Evolutionary conservation across 805 yeast genomes (phyloP).

Genomic region (Myxozyma melibiosi): DNA sequence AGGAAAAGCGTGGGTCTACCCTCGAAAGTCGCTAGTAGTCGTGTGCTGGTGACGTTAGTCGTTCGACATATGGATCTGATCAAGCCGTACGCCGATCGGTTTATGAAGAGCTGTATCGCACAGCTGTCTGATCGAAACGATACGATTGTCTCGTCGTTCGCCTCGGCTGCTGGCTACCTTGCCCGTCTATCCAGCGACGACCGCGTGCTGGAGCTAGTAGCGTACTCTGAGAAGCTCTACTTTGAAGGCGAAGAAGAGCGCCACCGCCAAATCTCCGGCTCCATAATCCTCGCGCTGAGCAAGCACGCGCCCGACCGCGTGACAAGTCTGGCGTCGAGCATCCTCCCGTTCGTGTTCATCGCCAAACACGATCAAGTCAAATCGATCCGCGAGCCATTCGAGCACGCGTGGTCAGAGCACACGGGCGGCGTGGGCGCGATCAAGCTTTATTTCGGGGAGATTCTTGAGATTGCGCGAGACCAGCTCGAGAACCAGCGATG

Average conservation of each 20-base stretch:
- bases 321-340: conserved; percentile 59
- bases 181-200: conserved; percentile 62
- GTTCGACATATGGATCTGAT: conserved; percentile 54
- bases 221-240: conserved; percentile 55
- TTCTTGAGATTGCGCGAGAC: conserved; percentile 53
- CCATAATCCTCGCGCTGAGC: conserved; percentile 55
- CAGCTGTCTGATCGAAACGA: conserved; percentile 73
- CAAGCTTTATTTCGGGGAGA: conserved; percentile 69
- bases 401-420: conserved; percentile 75
- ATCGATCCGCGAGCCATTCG: conserved; percentile 53
- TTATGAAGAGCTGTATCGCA: conserved; percentile 58
- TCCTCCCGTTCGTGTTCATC: conserved; percentile 76
- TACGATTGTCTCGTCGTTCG: conserved; percentile 72
- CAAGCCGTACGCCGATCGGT: conserved; percentile 59
- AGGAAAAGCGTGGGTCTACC: conserved; percentile 83
- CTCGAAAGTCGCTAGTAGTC: conserved; percentile 82
- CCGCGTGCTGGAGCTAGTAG: conserved; percentile 56
- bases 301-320: conserved; percentile 71
- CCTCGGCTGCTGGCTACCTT: conserved; percentile 77
- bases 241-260: conserved; percentile 59
- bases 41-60: conserved; percentile 66
- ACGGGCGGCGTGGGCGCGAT: conserved; percentile 73
- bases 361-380: conserved; percentile 68
- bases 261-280: conserved; percentile 45
- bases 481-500: conserved; percentile 63